Evolutionary conservation across 768 basidiomycete genomes (phyloP).

Genomic region (Trametes maxima): DNA sequence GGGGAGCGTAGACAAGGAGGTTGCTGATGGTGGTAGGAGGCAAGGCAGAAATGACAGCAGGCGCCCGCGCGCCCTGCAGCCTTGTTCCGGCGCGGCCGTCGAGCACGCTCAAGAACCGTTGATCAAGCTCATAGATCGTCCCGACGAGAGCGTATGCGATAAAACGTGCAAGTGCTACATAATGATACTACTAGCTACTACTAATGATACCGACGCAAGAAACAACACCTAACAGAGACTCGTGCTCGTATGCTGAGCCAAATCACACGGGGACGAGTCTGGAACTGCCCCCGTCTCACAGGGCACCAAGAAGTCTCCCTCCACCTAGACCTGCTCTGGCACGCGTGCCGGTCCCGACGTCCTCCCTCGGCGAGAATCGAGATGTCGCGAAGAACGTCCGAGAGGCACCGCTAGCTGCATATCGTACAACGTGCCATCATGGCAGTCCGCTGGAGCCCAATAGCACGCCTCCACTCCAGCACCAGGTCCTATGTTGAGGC

Average conservation of each 20-base stretch:
- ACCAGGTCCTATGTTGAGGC: background rate
- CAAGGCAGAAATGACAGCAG: too few relatives aligned
- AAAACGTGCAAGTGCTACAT: slow-evolving; percentile 18
- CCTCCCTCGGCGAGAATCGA: background rate
- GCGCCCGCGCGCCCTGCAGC: too few relatives aligned
- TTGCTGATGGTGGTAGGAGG: too few relatives aligned
- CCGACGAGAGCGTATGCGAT: background rate
- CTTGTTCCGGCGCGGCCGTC: too few relatives aligned
- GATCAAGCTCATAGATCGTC: too few relatives aligned
- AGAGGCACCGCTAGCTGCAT: background rate
- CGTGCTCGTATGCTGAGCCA: background rate
- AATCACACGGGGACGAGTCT: background rate
- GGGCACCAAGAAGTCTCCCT: background rate
- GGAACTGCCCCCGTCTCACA: background rate
- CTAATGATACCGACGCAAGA: slow-evolving; percentile 12
- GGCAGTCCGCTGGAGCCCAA: slow-evolving; percentile 1
- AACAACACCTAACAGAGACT: background rate
- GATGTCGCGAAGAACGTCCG: background rate
- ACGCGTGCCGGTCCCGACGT: background rate
- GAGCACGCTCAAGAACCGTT: too few relatives aligned
- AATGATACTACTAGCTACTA: slow-evolving; percentile 22
- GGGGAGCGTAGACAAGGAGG: too few relatives aligned
- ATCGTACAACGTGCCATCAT: slow-evolving; percentile 8
- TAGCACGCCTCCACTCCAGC: background rate
- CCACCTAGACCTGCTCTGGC: background rate